Base-by-base conservation (phyloP, 306 rosid species). In the Pueraria montana region DNA sequence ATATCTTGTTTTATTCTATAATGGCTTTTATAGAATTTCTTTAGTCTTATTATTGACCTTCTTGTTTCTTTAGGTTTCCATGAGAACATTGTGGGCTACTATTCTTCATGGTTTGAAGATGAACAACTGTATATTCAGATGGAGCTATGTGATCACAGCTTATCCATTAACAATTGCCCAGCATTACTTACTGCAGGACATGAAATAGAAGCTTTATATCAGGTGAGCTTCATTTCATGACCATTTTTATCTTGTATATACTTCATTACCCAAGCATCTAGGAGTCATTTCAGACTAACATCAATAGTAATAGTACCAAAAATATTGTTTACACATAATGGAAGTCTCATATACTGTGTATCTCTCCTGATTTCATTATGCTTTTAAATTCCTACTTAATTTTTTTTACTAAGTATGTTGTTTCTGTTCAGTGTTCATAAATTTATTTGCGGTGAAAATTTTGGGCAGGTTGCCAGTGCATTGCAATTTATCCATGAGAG, bases 61-160 rank as follows among this genome's bases (percentile, higher is more conserved):
- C 53, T 38, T 74, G 16, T 55, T 16, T 82, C 32, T 52, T 18
- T 43, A 93, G 97, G 94, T 40, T 84, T 85, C 45, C 91, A 93
- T 90, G 90, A 90, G 76, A 91, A 93, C 59, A 53, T 91, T 58
- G 92, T 93, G 84, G 91, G 93, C 30, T 93, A 93, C 87, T 88
- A 85, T 66, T 85, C 93, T 48, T 93, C 96, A 32, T 91, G 97
- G 97, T 90, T 87, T 83, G 97, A 93, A 74, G 87, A 87, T 63
- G 93, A 88, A 82, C 90, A 88, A 80, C 87, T 93, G 76, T 88
- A 89, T 85, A 93, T 90, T 80, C 97, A 90, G 83, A 89, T 87
- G 93, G 97, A 93, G 84, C 88, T 93, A 48, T 93, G 97, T 74
- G 94, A 91, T 71, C 82, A 63, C 78, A 87, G 92, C 89, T 85